A percentile compares a stretch with the other conserved stretches of the same genome.
phyloP scores from a whole-genome alignment of 768 basidiomycete genomes.

The Porpolomopsis calyptriformis region DNA sequence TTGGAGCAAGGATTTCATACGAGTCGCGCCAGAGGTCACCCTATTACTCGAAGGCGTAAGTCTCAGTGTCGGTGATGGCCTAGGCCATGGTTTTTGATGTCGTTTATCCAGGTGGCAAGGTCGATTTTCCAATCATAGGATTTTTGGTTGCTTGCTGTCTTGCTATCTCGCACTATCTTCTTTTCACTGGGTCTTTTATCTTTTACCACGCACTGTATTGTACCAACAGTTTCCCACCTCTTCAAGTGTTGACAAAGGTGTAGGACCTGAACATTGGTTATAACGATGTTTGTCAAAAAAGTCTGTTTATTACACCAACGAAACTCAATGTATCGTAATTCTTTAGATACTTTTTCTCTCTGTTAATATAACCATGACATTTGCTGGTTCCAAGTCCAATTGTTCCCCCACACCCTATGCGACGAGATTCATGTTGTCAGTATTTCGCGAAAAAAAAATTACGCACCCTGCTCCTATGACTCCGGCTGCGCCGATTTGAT shows the following conservation, averaged over 20 bases:
- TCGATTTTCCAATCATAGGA: conserved; percentile 72
- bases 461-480: conserved; percentile 68
- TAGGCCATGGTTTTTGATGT: too few species aligned
- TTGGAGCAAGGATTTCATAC: conserved; percentile 82
- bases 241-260: conserved; percentile 44
- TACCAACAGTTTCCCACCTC: conserved; percentile 49
- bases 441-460: conserved; percentile 1
- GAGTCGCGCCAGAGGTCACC: conserved; percentile 77
- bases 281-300: conserved; percentile 5
- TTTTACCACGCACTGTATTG: conserved; percentile 73
- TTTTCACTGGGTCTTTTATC: conserved; percentile 46
- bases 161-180: conserved; percentile 77
- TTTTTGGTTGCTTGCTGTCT: conserved; percentile 45
- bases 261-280: conserved; percentile 9
- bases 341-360: neutral
- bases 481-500: conserved; percentile 58
- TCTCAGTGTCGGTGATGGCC: conserved; percentile 10
- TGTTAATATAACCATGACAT: conserved; percentile 38
- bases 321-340: conserved; percentile 4
- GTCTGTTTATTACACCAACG: conserved; percentile 5
- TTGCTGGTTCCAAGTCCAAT: conserved; percentile 37
- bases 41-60: conserved; percentile 75
- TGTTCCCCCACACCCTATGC: conserved; percentile 6
- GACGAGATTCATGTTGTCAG: neutral
- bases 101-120: conserved; percentile 49